phyloP scores from a whole-genome alignment of 129 eudicot species.

The Helianthus tuberosus region DNA sequence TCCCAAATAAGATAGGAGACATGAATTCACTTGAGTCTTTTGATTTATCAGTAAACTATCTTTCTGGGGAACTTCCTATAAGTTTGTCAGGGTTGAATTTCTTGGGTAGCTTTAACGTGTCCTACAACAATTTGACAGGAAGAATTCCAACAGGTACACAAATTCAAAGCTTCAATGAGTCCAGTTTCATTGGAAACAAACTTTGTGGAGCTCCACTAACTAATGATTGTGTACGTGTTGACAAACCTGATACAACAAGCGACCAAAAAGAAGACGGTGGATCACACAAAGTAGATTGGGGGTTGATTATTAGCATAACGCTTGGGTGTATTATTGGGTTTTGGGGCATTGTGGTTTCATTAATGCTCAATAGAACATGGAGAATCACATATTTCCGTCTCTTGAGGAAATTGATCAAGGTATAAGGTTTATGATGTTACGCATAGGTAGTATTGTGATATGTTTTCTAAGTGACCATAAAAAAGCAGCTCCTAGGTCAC shows the following conservation, averaged over 20 bases:
- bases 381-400: not conserved
- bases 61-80: slow-evolving; percentile 26
- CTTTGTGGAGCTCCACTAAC: slow-evolving; percentile 30
- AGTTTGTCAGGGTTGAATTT: not conserved
- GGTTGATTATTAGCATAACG: slow-evolving; percentile 3
- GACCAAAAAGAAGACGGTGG: not conserved
- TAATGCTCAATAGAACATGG: slow-evolving; percentile 1
- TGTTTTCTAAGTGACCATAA: no score
- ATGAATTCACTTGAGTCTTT: slow-evolving; percentile 16
- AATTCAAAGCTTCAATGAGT: slow-evolving; percentile 3
- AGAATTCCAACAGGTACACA: slow-evolving; percentile 27
- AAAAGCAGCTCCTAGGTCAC: no score
- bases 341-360: slow-evolving; percentile 4
- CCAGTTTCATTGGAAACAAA: slow-evolving; percentile 18
- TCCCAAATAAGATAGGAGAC: slow-evolving; percentile 13
- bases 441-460: no score
- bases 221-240: not conserved
- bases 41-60: slow-evolving; percentile 14
- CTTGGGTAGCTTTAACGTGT: slow-evolving; percentile 9
- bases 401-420: not conserved
- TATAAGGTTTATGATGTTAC: not conserved
- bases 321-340: not conserved
- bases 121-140: slow-evolving; percentile 13
- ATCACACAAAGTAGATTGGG: not conserved
- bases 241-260: not conserved